Conservation (phyloP, 1,284 basidiomycete genomes). For the Peniophora sp. region DNA sequence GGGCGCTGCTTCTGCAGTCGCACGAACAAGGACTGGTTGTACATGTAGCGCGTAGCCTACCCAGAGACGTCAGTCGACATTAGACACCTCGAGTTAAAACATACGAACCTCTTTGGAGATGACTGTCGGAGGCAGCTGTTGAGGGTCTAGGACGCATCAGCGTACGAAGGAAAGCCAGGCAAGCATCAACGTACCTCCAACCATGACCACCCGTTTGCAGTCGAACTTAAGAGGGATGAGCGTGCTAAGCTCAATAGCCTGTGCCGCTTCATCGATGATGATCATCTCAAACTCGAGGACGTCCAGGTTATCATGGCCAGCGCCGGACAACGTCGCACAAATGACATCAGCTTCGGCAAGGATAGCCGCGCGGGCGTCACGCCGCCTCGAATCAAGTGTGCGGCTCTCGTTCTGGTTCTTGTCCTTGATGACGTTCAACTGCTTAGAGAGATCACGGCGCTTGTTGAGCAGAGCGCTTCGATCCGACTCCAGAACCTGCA, state of each 20-base stretch:
- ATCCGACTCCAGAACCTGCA: constrained; percentile 54
- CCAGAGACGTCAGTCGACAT: neutral
- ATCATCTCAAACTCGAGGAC: constrained; percentile 91
- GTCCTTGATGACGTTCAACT: constrained; percentile 75
- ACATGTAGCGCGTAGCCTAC: constrained; percentile 71
- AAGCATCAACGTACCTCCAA: constrained; percentile 59
- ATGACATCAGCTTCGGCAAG: constrained; percentile 88
- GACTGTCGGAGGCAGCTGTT: constrained; percentile 96
- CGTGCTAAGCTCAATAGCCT: constrained; percentile 95
- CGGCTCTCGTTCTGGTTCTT: constrained; percentile 70
- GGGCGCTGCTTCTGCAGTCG: constrained; percentile 78
- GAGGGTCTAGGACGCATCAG: constrained; percentile 60
- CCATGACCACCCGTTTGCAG: constrained; percentile 84
- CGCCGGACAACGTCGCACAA: constrained; percentile 88
- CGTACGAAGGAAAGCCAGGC: neutral
- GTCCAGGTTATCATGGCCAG: constrained; percentile 85
- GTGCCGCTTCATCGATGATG: constrained; percentile 97
- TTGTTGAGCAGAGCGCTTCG: constrained; percentile 61
- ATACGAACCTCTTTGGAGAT: constrained; percentile 69
- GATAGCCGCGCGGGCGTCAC: constrained; percentile 71
- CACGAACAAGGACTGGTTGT: constrained; percentile 93
- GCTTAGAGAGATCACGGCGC: constrained; percentile 56
- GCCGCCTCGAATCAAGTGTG: constrained; percentile 69
- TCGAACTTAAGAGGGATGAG: constrained; percentile 93
- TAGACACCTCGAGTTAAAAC: neutral